Evolutionary conservation across 139 green algal species (phyloP).

Genomic region (Eudorina sp.): DNA sequence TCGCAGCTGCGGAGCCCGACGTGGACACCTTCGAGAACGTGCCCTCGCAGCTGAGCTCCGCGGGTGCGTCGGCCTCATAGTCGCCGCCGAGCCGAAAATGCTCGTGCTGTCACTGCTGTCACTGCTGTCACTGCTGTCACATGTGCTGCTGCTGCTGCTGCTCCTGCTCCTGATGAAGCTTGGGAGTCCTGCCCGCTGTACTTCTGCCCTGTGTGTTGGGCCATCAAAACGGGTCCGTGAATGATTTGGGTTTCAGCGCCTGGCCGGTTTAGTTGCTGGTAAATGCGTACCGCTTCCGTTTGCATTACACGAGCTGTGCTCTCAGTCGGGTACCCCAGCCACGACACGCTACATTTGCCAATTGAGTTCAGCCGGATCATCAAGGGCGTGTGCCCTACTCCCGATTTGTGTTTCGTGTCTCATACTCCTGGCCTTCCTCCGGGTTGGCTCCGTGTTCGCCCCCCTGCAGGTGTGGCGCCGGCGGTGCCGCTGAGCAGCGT

Average conservation of each 20-base stretch:
- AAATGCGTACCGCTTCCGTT: too few species aligned
- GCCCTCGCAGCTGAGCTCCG: slow-evolving; percentile 40
- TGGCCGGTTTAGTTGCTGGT: too few species aligned
- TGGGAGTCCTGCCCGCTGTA: too few species aligned
- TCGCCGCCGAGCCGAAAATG: not conserved
- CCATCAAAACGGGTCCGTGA: not conserved
- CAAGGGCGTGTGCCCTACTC: not conserved
- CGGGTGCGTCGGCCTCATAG: too few species aligned
- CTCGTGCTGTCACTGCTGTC: not conserved
- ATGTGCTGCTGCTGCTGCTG: not conserved
- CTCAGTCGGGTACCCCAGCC: not conserved
- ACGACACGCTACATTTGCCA: not conserved
- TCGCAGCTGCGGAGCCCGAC: not conserved
- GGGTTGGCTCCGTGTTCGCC: not conserved
- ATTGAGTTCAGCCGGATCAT: not conserved
- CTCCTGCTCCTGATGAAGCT: not conserved
- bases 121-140: not conserved
- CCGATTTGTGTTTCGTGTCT: not conserved
- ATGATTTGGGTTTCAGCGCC: not conserved
- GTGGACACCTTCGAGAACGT: slow-evolving; percentile 55
- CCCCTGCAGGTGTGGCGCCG: not conserved
- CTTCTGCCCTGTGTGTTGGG: not conserved
- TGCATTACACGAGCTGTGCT: too few species aligned
- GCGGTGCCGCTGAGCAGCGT: slow-evolving; percentile 46
- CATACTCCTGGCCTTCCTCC: too few species aligned